Evolutionary conservation across 2,329 filamentous ascomycete genomes (phyloP).

Genomic region (Rhinocladiella mackenziei): DNA sequence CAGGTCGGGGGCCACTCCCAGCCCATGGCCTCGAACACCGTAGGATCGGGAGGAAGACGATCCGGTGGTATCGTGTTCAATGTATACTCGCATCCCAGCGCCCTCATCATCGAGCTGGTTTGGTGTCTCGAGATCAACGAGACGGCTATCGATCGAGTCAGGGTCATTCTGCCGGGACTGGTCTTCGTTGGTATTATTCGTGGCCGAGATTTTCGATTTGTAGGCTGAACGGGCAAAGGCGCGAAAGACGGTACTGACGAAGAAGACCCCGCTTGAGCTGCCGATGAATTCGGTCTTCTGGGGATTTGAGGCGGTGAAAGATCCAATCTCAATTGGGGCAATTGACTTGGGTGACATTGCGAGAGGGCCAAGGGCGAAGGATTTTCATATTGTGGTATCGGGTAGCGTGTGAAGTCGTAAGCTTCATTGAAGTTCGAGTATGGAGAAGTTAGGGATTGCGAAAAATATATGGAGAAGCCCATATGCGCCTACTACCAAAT

Average conservation of each 20-base stretch:
- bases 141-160: conserved; percentile 7
- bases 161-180: conserved; percentile 10
- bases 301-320: conserved; percentile 37
- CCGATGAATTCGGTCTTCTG: conserved; percentile 50
- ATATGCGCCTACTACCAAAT: too few species aligned
- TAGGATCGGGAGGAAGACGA: conserved; percentile 2
- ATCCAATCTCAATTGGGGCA: conserved; percentile 35
- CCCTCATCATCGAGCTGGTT: neutral
- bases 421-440: too few species aligned
- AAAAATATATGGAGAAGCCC: too few species aligned
- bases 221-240: conserved; percentile 42
- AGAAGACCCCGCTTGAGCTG: conserved; percentile 50
- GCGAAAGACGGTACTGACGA: conserved; percentile 50
- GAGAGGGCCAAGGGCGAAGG: too few species aligned
- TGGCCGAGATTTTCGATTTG: conserved; percentile 1
- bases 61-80: conserved; percentile 6
- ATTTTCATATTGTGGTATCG: too few species aligned
- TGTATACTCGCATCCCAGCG: conserved; percentile 3
- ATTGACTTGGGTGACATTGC: too few species aligned
- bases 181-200: conserved; percentile 7
- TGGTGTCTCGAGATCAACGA: conserved; percentile 13
- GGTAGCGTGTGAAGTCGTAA: too few species aligned
- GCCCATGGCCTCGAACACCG: conserved; percentile 10
- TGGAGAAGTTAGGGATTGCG: too few species aligned
- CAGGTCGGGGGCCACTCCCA: conserved; percentile 33